Conservation (phyloP, 441 rosid genomes). For the Geranium incanum region DNA sequence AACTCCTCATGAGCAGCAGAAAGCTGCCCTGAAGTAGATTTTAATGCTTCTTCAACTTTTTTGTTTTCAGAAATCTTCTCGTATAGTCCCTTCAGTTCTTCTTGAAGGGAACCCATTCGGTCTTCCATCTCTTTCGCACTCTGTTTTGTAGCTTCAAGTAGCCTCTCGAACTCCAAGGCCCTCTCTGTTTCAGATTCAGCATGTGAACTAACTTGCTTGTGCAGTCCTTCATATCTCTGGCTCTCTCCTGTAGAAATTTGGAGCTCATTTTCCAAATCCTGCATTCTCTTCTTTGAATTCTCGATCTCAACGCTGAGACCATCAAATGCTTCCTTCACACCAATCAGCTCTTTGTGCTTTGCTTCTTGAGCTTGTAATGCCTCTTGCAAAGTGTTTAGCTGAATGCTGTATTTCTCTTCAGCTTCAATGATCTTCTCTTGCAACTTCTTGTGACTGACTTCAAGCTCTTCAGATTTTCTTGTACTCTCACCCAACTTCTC, state of each 20-base stretch:
- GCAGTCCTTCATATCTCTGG: slow-evolving; percentile 74
- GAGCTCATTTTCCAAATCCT: slow-evolving; percentile 60
- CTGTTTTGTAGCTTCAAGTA: slow-evolving; percentile 53
- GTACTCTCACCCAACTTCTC: slow-evolving; percentile 53
- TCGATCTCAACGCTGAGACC: slow-evolving; percentile 56
- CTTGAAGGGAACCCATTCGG: slow-evolving; percentile 49
- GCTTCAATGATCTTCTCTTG: slow-evolving; percentile 60
- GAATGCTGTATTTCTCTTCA: slow-evolving; percentile 51
- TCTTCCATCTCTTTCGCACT: slow-evolving; percentile 58
- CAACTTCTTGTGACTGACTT: slow-evolving; percentile 49
- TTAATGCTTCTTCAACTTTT: slow-evolving; percentile 64
- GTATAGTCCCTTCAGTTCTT: slow-evolving; percentile 59
- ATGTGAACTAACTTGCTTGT: slow-evolving; percentile 60
- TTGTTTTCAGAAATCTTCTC: slow-evolving; percentile 58
- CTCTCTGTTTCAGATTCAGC: slow-evolving; percentile 70
- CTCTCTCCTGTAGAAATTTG: slow-evolving; percentile 50
- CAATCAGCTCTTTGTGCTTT: slow-evolving; percentile 64
- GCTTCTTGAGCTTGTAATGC: slow-evolving; percentile 56
- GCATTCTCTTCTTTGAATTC: slow-evolving; percentile 55
- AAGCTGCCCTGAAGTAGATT: slow-evolving; percentile 50
- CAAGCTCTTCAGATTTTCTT: slow-evolving; percentile 59
- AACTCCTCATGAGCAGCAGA: slow-evolving; percentile 63
- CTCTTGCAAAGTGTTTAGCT: slow-evolving; percentile 53
- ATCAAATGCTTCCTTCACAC: slow-evolving; percentile 72
- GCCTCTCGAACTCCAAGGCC: slow-evolving; percentile 66